Evolutionary conservation across 176 grass and related monocot genomes (phyloP).

Genomic region (Oryza glaberrima): DNA sequence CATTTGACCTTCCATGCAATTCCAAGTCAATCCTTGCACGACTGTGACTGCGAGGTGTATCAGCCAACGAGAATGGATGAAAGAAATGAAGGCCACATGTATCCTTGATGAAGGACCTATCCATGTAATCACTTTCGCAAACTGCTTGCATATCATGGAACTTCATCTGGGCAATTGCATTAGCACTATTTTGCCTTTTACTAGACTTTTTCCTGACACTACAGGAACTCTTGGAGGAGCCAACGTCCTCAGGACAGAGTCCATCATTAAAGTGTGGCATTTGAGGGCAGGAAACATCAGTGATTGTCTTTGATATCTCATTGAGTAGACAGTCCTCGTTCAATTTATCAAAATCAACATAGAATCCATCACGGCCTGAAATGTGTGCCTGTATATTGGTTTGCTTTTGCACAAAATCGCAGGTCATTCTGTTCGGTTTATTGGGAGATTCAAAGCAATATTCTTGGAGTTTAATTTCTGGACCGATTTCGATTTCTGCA

Average conservation of each 20-base stretch:
- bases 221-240: slow-evolving; percentile 35
- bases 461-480: slow-evolving; percentile 45
- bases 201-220: slow-evolving; percentile 49
- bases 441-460: slow-evolving; percentile 38
- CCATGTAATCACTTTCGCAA: slow-evolving; percentile 37
- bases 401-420: slow-evolving; percentile 51
- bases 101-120: slow-evolving; percentile 45
- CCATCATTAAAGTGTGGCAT: slow-evolving; percentile 42
- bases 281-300: slow-evolving; percentile 45
- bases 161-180: slow-evolving; percentile 38
- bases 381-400: slow-evolving; percentile 27
- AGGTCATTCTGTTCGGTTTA: slow-evolving; percentile 45
- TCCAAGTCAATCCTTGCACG: slow-evolving; percentile 31
- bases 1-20: slow-evolving; percentile 33
- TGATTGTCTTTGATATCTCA: slow-evolving; percentile 27
- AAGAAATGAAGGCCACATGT: slow-evolving; percentile 34
- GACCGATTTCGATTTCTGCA: slow-evolving; percentile 35
- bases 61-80: slow-evolving; percentile 30
- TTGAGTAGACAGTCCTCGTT: slow-evolving; percentile 45
- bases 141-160: slow-evolving; percentile 37
- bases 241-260: slow-evolving; percentile 47
- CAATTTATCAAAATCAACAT: slow-evolving; percentile 42
- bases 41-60: slow-evolving; percentile 42
- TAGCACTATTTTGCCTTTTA: slow-evolving; percentile 24
- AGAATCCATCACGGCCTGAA: slow-evolving; percentile 42